Evolutionary conservation across 352 stramenopile species (phyloP), one percentile per base, ranked within the genome.

Genomic region (Globisporangium camurandrum): DNA sequence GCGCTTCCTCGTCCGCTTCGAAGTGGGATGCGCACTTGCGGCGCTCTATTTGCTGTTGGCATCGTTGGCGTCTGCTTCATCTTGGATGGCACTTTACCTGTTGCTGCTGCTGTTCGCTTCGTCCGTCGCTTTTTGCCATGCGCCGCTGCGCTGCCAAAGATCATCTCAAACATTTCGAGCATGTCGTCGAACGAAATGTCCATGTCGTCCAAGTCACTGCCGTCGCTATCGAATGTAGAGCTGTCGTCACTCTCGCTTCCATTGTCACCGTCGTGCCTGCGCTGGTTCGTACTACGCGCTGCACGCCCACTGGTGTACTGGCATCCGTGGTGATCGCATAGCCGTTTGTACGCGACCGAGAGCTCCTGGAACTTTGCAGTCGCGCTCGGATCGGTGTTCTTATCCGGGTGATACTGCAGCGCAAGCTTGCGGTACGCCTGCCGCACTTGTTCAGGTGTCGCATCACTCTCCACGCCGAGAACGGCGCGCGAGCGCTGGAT

Each of bases 101-200:
- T 20, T 34, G 19, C 33, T 46, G 11, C 19, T 34, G 20, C 37
- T 5, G 33, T 44, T 14, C 24, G 43, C 9, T 40, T 11, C 23
- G 19, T 14, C 14, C n/a, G 24, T 7, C 23, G 24, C 14, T 3
- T 30, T 14, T 17, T 47, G 38, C 31, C 7, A 11, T 22, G 2
- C 26, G 45, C 42, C 11, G n/a, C 45, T 16, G 28, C 42, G 28
- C 38, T 42, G 45, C 66, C 66, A 58, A 87, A 87, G 56, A 87
- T 56, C 70, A 87, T 80, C 49, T 87, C 61, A 30, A 87, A 87
- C 75, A 87, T 84, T 56, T 74, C 71, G 33, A 87, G 70, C 75
- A 87, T 87, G 41, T 85, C 73, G 6, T 85, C 72, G 37, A 84
- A 70, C 23, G 75, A 77, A 34, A 69, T 58, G 42, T 72, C 59